Evolutionary conservation across 176 grass and related monocot genomes (phyloP), one percentile per base, ranked within the genome.

Genomic region (Juncus effusus): DNA sequence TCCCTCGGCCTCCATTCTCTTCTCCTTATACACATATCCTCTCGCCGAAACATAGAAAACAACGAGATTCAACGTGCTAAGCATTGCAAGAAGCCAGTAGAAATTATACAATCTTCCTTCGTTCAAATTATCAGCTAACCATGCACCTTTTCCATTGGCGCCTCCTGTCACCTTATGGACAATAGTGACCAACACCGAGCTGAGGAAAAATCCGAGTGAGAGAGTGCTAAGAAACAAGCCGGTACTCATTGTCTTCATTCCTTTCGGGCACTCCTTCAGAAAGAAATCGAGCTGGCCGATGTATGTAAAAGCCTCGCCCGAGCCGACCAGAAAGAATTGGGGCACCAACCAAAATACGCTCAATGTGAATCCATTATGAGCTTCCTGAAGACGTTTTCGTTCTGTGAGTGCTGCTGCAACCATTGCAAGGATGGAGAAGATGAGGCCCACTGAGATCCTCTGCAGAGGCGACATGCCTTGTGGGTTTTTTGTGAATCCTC

Each of bases 211-310:
- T 0, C 94, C 94, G 0, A 99, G 42, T 3, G 94, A 85, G 10
- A 87, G 87, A 0, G 89, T 99, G 85, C 94, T 99, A 0, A 99
- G 80, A 80, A 99, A 99, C 4, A 99, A 56, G 2, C 94, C 94
- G 6, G 94, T 93, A 81, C 94, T 99, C 89, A 99, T 93, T 13
- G 89, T 93, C 81, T 99, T 99, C 94, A 99, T 99, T 50, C 94
- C 94, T 62, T 90, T 99, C 39, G 94, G 94, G 52, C 94, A 99
- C 61, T 99, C 89, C 14, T 85, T 66, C 11, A 99, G 67, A 79
- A 99, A 99, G 83, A 99, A 99, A 5, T 86, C 89, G 58, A 99
- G 76, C 54, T 99, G 94, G 9, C 94, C 94, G 51, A 99, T 93
- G 81, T 99, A 99, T 1, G 94, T 99, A 83, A 99, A 90, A 0